Evolutionary conservation across 2,329 filamentous ascomycete species (phyloP), one percentile per base, ranked within the genome.

Genomic region (Scedosporium dehoogii): DNA sequence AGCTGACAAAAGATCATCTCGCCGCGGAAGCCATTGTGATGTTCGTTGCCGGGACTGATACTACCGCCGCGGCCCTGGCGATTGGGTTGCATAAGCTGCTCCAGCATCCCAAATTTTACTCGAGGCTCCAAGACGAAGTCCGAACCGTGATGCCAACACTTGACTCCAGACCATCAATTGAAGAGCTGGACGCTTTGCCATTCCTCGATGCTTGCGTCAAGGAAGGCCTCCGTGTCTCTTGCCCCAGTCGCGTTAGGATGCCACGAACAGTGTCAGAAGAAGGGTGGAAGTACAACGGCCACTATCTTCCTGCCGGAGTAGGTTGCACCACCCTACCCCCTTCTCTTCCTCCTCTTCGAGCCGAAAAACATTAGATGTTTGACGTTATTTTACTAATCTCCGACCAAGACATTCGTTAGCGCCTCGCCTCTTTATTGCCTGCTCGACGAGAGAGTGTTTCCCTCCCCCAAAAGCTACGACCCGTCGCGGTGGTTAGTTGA

Each of bases 161-260:
- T 33, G 12, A n/a, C 27, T 56, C 51, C 14, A 56, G 21, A n/a
- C 57, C 60, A 44, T 33, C 29, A 2, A 21, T 62, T 21, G 60
- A 62, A 42, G 7, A 18, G 2, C 60, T 64, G 12, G 60, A 57
- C 33, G 21, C 44, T 12, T 25, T 64, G 9, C 60, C 60, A 21
- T 42, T 64, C 6, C 63, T 64, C 9, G 62, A 62, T 18, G 63
- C 63, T 10, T 57, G 59, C 1, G 16, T 64, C 23, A 64, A 62
- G 27, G 63, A 64, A 51, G 63, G 63, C 5, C n/a, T 64, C n/a
- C 63, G 63, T n/a, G 57, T 64, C 1, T 62, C 63, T 3, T 62
- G 60, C 29, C 63, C 63, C 6, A 62, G 58, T 21, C 63, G 63
- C 9, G 56, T 56, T n/a, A 56, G 62, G 6, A 64, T 64, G 63